Conservation (phyloP, 306 rosid species). For the Adenanthera pavonina region DNA sequence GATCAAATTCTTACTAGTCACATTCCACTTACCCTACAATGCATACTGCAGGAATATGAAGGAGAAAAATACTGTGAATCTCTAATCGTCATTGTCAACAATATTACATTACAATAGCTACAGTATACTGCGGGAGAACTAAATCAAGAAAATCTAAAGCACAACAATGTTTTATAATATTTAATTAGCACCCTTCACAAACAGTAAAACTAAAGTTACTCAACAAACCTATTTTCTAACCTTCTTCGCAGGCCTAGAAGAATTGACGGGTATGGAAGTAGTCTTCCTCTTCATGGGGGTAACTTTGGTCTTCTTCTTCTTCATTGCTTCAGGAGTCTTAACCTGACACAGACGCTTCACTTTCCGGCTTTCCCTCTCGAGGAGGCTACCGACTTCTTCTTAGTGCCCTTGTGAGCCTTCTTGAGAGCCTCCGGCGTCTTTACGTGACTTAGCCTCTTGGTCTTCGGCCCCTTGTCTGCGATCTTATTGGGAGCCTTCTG, state of each 20-base stretch:
- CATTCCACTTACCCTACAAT: too few species aligned
- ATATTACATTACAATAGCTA: background rate
- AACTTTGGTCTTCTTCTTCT: conserved; percentile 34
- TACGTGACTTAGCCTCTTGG: conserved; percentile 42
- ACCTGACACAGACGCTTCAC: conserved; percentile 39
- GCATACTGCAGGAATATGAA: too few species aligned
- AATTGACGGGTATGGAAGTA: background rate
- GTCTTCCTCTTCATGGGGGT: conserved; percentile 20
- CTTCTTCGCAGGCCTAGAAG: conserved; percentile 34
- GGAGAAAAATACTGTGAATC: background rate
- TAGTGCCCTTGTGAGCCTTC: background rate
- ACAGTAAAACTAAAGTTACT: background rate
- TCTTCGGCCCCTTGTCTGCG: conserved; percentile 3
- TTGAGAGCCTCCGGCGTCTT: conserved; percentile 44
- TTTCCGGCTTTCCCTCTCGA: conserved; percentile 2
- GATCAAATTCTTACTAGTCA: background rate
- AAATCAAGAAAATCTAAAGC: background rate
- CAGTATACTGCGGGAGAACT: background rate
- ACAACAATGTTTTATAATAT: background rate
- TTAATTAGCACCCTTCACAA: background rate
- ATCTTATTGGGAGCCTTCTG: background rate
- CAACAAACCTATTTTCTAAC: conserved; percentile 26
- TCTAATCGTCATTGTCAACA: background rate
- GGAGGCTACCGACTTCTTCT: conserved; percentile 25
- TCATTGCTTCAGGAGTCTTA: conserved; percentile 46